Conservation (phyloP, 169 alveolate genomes). For the Fabrea salina region DNA sequence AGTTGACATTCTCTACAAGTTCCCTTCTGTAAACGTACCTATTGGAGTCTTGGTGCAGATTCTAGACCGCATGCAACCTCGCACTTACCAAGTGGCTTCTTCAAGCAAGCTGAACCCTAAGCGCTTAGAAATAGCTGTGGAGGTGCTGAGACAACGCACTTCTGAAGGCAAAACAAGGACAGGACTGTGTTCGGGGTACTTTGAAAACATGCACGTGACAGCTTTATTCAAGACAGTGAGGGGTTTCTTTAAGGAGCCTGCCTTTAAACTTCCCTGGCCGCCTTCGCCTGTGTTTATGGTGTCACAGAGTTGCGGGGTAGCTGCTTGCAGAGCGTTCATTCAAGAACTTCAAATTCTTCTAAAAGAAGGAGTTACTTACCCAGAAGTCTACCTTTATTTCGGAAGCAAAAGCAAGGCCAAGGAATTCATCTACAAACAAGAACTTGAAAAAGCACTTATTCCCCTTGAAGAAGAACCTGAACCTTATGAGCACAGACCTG, state of each 20-base stretch:
- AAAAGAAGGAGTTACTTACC: neutral
- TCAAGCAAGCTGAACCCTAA: neutral
- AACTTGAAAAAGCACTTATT: neutral
- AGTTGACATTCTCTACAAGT: slow-evolving; percentile 2
- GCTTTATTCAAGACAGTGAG: slow-evolving; percentile 1
- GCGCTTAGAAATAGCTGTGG: slow-evolving; percentile 15
- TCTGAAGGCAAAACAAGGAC: slow-evolving; percentile 17
- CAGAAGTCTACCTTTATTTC: neutral
- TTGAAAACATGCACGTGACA: slow-evolving; percentile 6
- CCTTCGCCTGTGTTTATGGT: neutral
- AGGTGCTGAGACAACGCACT: neutral
- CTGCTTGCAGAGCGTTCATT: slow-evolving; percentile 11
- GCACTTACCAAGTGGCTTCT: slow-evolving; percentile 14
- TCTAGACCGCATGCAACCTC: slow-evolving; percentile 22
- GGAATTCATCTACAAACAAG: slow-evolving; percentile 11
- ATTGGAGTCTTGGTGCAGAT: slow-evolving; percentile 9
- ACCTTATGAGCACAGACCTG: neutral
- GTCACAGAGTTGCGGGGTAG: neutral
- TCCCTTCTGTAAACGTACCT: slow-evolving; percentile 8
- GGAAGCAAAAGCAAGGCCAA: slow-evolving; percentile 18
- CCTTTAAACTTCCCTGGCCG: slow-evolving; percentile 1
- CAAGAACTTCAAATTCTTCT: neutral
- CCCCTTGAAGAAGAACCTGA: neutral
- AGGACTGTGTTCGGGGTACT: slow-evolving; percentile 18
- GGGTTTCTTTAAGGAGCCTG: neutral